These are phyloP conservation scores for Hericium alpestre DNA, from an alignment of 768 basidiomycete species.

Conservation along the genomic window DNA sequence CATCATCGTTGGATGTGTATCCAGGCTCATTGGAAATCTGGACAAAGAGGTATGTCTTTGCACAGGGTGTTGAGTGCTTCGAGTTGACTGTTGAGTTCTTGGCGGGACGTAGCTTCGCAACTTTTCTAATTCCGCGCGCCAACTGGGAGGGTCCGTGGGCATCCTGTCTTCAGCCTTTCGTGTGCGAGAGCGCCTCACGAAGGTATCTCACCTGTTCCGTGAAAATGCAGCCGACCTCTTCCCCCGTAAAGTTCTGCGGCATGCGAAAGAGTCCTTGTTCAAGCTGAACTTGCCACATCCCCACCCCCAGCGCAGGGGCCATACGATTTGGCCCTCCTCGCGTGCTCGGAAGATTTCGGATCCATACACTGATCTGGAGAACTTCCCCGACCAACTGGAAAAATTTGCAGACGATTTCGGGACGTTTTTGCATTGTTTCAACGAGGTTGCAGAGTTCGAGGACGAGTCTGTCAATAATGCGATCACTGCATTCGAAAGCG, in stretches of 20 bases:
- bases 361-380: constrained; percentile 49
- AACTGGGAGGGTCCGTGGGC: constrained; percentile 67
- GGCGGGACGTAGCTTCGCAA: constrained; percentile 46
- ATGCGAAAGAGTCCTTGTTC: constrained; percentile 26
- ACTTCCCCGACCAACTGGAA: constrained; percentile 56
- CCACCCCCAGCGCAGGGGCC: background rate
- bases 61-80: constrained; percentile 1
- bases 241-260: constrained; percentile 49
- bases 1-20: constrained; percentile 2
- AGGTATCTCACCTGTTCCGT: constrained; percentile 59
- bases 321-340: background rate
- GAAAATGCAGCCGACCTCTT: constrained; percentile 77
- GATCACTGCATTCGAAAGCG: constrained; percentile 55
- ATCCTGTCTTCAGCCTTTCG: constrained; percentile 66
- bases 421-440: constrained; percentile 58
- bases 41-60: constrained; percentile 47
- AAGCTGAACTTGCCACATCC: constrained; percentile 18
- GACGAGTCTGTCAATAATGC: constrained; percentile 64
- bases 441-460: constrained; percentile 71
- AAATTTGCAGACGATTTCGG: constrained; percentile 51
- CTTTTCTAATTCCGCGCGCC: constrained; percentile 70
- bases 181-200: constrained; percentile 60
- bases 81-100: background rate
- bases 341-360: constrained; percentile 44
- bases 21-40: constrained; percentile 47